Evolutionary conservation across 2,329 filamentous ascomycete species (phyloP), one percentile per base, ranked within the genome.

Genomic region (Scorias spongiosa): DNA sequence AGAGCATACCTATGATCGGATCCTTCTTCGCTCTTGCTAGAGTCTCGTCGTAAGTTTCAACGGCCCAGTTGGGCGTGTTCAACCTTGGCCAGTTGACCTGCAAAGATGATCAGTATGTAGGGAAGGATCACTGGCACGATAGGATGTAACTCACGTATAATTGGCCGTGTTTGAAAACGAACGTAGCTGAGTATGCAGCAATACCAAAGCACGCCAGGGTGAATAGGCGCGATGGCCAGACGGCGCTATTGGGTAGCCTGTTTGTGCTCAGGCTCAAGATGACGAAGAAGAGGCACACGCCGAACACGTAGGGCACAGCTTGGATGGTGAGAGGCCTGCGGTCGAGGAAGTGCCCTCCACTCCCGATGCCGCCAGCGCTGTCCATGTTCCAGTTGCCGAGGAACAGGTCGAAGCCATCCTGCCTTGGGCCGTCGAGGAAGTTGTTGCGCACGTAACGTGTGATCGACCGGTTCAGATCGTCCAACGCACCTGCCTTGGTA

Each of bases 31-130:
- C 87, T 59, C 86, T 84, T 52, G 74, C 72, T 52, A 94, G 77
- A 42, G 89, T 84, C 54, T 95, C 87, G 55, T 86, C 80, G 63
- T 88, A 93, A 34, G 86, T 86, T 57, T 98, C 91, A 6, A 78
- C 75, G 2, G 86, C 88, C 65, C 83, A 93, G 2, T 84, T 78
- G 12, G 86, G 80, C 10, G 87, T 88, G 62, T 93, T 93, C 40
- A 98, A 76, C 60, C 93, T 95, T 9, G 91, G 91, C 91, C 93
- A 98, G 66, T 95, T 96, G 53, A 95, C 88, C 87, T 94, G 48
- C 39, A 42, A 39, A 40, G 7, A 37, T 18, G 28, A 56, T 55
- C 42, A 59, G 51, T 39, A 39, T 10, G 1, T 8, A 32, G 7
- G 3, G 20, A 3, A 26, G 7, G 7, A 20, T 28, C 29, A 20